A percentile compares a stretch with the other conserved stretches of the same genome.
Evolutionary conservation across 129 eudicot genomes (phyloP).

Genomic region (Mikania micrantha): DNA sequence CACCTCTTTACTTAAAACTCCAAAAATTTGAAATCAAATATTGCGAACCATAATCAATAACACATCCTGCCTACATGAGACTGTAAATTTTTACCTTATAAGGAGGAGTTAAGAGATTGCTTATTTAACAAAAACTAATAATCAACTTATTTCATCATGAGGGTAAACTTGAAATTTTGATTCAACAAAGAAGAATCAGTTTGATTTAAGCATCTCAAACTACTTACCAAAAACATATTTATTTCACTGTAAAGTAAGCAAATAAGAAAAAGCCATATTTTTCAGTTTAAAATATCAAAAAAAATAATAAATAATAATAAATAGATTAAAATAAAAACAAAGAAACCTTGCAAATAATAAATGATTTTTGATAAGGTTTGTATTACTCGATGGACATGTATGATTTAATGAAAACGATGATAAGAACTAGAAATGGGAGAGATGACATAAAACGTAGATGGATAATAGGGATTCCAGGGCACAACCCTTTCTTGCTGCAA

Average conservation of each 20-base stretch:
- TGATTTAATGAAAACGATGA: no score
- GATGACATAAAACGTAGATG: no score
- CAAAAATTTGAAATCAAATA: background rate
- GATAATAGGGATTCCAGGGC: no score
- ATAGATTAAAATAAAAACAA: background rate
- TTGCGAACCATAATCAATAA: background rate
- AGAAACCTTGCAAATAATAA: background rate
- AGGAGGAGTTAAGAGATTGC: background rate
- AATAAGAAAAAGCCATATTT: no score
- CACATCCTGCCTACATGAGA: background rate
- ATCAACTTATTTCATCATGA: background rate
- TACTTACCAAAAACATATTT: background rate
- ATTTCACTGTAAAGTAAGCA: background rate
- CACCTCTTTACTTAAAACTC: background rate
- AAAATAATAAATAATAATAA: no score
- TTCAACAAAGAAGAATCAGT: background rate
- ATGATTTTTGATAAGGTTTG: no score
- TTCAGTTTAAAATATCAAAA: no score
- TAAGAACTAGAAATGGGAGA: no score
- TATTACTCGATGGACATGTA: no score
- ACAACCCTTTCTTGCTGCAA: no score
- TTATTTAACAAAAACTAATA: background rate
- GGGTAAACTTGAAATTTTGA: background rate
- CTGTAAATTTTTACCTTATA: background rate
- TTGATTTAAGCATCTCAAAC: background rate